phyloP scores from a whole-genome alignment of 2,329 filamentous ascomycete genomes.

The Sordariomycetes sp. region DNA sequence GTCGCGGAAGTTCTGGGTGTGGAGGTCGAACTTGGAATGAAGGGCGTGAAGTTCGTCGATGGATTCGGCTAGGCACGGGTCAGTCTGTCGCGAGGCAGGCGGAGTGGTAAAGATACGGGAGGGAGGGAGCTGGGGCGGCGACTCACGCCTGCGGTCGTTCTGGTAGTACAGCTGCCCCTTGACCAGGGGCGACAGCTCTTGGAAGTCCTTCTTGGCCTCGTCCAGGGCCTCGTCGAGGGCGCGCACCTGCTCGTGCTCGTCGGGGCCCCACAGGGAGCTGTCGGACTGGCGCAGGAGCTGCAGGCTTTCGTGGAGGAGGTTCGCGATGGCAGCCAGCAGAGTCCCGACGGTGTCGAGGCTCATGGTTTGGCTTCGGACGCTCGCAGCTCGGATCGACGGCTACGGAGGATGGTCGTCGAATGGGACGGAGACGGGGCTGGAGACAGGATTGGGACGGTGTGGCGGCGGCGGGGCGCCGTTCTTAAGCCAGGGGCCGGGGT shows the following conservation, averaged over 20 bases:
- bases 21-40: slow-evolving; percentile 31
- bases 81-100: not conserved
- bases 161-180: slow-evolving; percentile 48
- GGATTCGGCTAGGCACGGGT: slow-evolving; percentile 32
- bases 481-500: not conserved
- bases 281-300: slow-evolving; percentile 45
- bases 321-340: slow-evolving; percentile 47
- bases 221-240: slow-evolving; percentile 44
- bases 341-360: slow-evolving; percentile 43
- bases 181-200: slow-evolving; percentile 42
- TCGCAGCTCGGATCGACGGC: not conserved
- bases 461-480: not conserved
- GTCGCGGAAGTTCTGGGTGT: slow-evolving; percentile 38
- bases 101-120: not conserved
- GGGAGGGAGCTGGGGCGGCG: not conserved
- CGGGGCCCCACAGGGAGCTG: slow-evolving; percentile 45
- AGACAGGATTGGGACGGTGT: not conserved
- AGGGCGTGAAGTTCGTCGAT: slow-evolving; percentile 37
- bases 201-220: slow-evolving; percentile 50
- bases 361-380: slow-evolving; percentile 9
- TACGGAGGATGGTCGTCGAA: not conserved
- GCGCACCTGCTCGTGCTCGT: slow-evolving; percentile 49
- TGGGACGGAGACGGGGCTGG: not conserved
- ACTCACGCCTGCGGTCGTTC: slow-evolving; percentile 41
- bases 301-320: slow-evolving; percentile 38